phyloP scores from a whole-genome alignment of 2,329 filamentous ascomycete genomes.

The Fusarium palustre region DNA sequence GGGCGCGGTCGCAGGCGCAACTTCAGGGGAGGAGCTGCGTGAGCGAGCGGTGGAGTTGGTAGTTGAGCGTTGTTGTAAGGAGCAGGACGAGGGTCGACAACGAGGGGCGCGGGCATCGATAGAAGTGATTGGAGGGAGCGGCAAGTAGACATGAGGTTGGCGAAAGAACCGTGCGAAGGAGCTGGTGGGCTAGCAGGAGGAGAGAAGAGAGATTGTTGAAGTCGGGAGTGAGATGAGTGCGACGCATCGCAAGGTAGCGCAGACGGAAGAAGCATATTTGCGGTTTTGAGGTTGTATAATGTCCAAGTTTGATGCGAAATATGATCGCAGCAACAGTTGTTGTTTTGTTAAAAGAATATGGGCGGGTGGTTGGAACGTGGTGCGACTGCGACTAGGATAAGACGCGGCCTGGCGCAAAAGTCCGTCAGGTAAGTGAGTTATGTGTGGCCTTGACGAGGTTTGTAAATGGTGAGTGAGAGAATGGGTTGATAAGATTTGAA shows the following conservation, averaged over 20 bases:
- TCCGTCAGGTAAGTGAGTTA: slow-evolving; percentile 2
- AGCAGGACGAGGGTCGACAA: slow-evolving; percentile 53
- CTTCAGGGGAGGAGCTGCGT: slow-evolving; percentile 64
- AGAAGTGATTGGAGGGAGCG: slow-evolving; percentile 71
- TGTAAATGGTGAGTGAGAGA: slow-evolving; percentile 13
- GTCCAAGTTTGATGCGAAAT: background rate
- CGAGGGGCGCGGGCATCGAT: slow-evolving; percentile 51
- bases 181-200: slow-evolving; percentile 69
- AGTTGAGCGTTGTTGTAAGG: slow-evolving; percentile 53
- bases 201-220: slow-evolving; percentile 66
- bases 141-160: slow-evolving; percentile 69
- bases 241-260: slow-evolving; percentile 68
- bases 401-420: slow-evolving; percentile 37
- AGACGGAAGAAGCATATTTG: slow-evolving; percentile 69
- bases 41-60: slow-evolving; percentile 67
- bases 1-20: slow-evolving; percentile 65
- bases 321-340: slow-evolving; percentile 15
- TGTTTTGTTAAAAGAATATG: slow-evolving; percentile 18
- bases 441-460: background rate
- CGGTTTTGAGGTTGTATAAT: slow-evolving; percentile 20
- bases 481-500: background rate
- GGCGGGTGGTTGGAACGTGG: slow-evolving; percentile 37
- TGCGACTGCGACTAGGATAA: slow-evolving; percentile 42
- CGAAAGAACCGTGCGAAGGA: slow-evolving; percentile 59
- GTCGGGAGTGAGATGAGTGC: slow-evolving; percentile 57